Evolutionary conservation across 2,329 filamentous ascomycete species (phyloP), one percentile per base, ranked within the genome.

Genomic region (Fusarium udum): DNA sequence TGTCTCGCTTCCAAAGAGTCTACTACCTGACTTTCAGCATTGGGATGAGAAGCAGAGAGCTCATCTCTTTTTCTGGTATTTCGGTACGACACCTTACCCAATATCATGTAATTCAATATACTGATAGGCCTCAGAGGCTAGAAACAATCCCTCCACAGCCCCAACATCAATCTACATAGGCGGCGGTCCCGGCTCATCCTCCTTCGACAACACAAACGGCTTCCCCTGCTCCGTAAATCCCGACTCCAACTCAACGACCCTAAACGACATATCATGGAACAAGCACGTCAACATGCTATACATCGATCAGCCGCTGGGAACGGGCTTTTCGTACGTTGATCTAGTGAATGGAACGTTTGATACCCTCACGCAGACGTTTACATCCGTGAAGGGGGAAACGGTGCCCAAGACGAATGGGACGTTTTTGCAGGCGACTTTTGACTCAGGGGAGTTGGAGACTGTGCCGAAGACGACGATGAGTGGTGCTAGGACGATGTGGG

Each of bases 261-360:
- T 87, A 13, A 85, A 89, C 46, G 83, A 87, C 60, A 90, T 88
- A 85, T 87, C 88, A 22, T 92, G 89, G 90, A 90, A 92, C 79
- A 84, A 79, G 20, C 76, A 79, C 52, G 82, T 82, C 43, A 85
- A 84, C 57, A 83, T 85, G 80, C 79, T 89, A 16, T 89, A 86
- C 78, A 85, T 89, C 48, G 85, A 87, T 69, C 85, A 86, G 85
- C 90, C 90, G 6, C 89, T 90, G 61, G 90, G 92, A 78, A 87
- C 92, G 22, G 88, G 89, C 12, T 90, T 91, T 71, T 92, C 90
- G 3, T 90, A 87, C 76, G 69, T 67, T 2, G 62, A 67, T 7
- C 31, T 71, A 1, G 43, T 66, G 6, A 92, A 93, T 75, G 87
- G 87, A 5, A 89, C 90, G 1, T 78, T 90, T 31, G 83, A 90